Percentiles rank a stretch among this genome's conserved stretches.
Evolutionary conservation across 257 asterid species (phyloP).

Genomic region (Solanum neorickii): DNA sequence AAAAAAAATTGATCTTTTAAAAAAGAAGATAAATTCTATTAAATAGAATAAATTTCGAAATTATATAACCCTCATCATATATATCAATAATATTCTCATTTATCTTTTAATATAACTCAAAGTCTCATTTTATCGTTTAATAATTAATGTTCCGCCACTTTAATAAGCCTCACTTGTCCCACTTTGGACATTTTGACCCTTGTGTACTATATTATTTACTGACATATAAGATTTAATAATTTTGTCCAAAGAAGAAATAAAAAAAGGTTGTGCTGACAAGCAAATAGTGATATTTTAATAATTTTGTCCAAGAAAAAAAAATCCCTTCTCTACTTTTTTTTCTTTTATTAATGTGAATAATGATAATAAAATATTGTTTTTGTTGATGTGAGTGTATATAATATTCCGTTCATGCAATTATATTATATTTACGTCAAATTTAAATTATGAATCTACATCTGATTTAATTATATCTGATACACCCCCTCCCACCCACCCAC

Average conservation of each 20-base stretch:
- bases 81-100: not conserved
- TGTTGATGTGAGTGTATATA: not conserved
- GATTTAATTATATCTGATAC: not conserved
- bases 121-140: too few species aligned
- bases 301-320: not conserved
- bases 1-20: too few species aligned
- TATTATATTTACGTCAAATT: not conserved
- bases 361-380: not conserved
- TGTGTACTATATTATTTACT: not conserved
- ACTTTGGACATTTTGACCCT: not conserved
- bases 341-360: not conserved
- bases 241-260: not conserved
- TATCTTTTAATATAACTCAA: not conserved
- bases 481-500: too few species aligned
- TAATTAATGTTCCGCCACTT: fast-evolving
- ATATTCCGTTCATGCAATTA: not conserved
- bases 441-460: not conserved
- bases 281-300: not conserved
- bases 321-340: not conserved
- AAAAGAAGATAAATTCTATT: too few species aligned
- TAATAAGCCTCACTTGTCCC: not conserved
- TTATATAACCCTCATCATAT: not conserved
- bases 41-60: too few species aligned
- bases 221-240: not conserved
- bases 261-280: not conserved